phyloP scores from a whole-genome alignment of 345 rosid genomes.

The Raphanus sativus region DNA sequence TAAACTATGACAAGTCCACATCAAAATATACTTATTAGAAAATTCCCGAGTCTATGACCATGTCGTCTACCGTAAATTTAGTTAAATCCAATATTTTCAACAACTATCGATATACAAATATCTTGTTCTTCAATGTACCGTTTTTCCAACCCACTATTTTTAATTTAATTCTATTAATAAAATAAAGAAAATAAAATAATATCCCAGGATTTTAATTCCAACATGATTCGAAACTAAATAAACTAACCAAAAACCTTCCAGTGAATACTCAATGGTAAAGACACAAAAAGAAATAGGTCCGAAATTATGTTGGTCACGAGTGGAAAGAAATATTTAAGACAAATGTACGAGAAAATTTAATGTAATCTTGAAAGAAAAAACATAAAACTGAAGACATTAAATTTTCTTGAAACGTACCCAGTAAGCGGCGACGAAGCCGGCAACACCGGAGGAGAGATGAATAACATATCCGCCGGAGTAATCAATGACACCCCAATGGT shows the following conservation, averaged over 20 bases:
- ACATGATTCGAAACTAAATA: conserved; percentile 16
- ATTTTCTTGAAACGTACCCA: conserved; percentile 47
- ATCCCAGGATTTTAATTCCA: neutral
- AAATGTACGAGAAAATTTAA: neutral
- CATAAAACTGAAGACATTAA: neutral
- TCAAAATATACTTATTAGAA: conserved; percentile 3
- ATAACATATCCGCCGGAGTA: conserved; percentile 83
- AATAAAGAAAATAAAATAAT: neutral
- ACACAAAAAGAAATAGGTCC: neutral
- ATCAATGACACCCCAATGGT: conserved; percentile 82
- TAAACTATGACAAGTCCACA: conserved; percentile 5
- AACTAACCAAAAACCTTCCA: neutral
- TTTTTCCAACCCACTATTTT: neutral
- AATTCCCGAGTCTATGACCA: conserved; percentile 1
- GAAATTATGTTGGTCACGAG: neutral
- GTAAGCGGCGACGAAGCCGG: conserved; percentile 78
- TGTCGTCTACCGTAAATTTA: conserved; percentile 9
- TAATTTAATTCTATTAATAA: neutral
- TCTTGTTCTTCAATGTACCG: neutral
- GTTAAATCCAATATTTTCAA: conserved; percentile 19
- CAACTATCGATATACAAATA: neutral
- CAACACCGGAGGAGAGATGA: conserved; percentile 74
- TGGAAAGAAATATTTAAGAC: neutral
- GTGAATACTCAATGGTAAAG: neutral
- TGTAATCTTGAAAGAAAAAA: neutral